Conservation (phyloP, 2,329 filamentous ascomycete species). For the Trichoderma gracile region DNA sequence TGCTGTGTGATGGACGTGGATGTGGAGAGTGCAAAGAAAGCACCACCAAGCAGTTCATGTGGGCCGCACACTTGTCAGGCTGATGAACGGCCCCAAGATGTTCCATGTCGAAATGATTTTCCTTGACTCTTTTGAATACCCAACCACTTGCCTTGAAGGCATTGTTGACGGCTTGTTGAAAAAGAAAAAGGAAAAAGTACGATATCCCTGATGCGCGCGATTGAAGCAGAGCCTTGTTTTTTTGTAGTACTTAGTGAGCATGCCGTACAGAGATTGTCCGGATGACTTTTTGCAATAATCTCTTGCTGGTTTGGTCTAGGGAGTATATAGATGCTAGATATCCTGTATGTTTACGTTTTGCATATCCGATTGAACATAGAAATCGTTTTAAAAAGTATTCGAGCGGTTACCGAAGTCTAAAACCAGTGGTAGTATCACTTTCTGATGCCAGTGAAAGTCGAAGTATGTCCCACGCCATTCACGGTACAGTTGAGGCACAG, state of each 20-base stretch:
- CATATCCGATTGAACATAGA: not conserved
- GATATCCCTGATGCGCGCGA: not conserved
- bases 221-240: not conserved
- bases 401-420: too few relatives aligned
- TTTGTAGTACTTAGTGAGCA: not conserved
- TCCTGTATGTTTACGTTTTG: not conserved
- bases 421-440: too few relatives aligned
- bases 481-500: too few relatives aligned
- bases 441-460: too few relatives aligned
- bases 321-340: slow-evolving; percentile 4
- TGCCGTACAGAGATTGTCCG: not conserved
- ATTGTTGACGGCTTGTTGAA: not conserved
- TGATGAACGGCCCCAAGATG: not conserved
- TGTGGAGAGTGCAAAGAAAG: not conserved
- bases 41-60: too few relatives aligned
- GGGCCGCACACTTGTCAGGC: too few relatives aligned
- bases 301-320: too few relatives aligned
- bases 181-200: not conserved
- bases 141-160: not conserved
- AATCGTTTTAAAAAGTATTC: too few relatives aligned
- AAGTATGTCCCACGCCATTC: too few relatives aligned
- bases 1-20: not conserved
- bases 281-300: not conserved
- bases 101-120: not conserved
- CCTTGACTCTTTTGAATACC: not conserved